Percentiles rank a stretch among this genome's conserved stretches.
These are phyloP conservation scores for Abrus pulchellus DNA, from an alignment of 306 rosid genomes.

Conservation along the genomic window DNA sequence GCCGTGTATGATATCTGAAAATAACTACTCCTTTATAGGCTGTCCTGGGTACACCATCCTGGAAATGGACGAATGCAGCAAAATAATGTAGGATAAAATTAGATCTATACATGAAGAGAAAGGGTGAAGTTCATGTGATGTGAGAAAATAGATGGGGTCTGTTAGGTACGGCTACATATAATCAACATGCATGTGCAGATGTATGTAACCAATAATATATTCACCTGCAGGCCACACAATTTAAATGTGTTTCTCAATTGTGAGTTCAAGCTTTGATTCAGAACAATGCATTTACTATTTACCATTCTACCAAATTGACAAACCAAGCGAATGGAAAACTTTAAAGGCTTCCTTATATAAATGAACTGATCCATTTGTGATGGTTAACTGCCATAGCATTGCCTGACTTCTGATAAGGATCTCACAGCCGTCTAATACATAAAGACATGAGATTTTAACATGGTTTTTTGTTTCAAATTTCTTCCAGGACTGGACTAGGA, in stretches of 20 bases:
- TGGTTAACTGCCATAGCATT: constrained; percentile 29
- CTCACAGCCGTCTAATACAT: constrained; percentile 13
- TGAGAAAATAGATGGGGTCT: not conserved
- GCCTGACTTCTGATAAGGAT: constrained; percentile 26
- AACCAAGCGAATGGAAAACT: constrained; percentile 14
- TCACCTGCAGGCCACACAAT: not conserved
- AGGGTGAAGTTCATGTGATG: not conserved
- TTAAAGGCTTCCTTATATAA: constrained; percentile 2
- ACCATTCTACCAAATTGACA: constrained; percentile 6
- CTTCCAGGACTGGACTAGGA: constrained; percentile 8
- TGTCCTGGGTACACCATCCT: constrained; percentile 97
- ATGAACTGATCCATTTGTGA: constrained; percentile 8
- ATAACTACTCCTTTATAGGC: constrained; percentile 93
- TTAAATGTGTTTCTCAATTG: not conserved
- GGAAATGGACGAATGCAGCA: constrained; percentile 43
- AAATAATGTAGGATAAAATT: not conserved
- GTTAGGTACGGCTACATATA: not conserved
- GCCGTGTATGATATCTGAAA: constrained; percentile 76
- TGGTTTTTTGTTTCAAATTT: constrained; percentile 32
- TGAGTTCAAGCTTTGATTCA: constrained; percentile 2
- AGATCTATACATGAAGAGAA: constrained; percentile 32
- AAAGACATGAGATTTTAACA: constrained; percentile 6
- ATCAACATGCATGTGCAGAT: not conserved
- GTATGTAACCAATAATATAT: not conserved
- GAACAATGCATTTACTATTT: constrained; percentile 8